Conservation (phyloP, 345 rosid species). For the Brassica juncea region DNA sequence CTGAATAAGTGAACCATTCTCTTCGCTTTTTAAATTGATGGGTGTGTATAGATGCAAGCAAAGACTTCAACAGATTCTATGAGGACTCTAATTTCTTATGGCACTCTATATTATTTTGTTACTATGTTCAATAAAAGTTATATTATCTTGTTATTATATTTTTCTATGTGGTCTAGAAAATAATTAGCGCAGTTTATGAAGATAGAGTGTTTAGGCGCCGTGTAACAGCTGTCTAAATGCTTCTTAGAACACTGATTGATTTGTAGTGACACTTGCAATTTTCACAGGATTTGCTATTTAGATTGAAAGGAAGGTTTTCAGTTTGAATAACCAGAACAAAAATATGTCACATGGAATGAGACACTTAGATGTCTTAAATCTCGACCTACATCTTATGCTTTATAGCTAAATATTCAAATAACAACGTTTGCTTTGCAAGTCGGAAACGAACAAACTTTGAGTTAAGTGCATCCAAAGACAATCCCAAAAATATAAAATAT, state of each 20-base stretch:
- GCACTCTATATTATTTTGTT: not conserved
- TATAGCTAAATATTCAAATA: constrained; percentile 18
- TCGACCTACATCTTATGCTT: constrained; percentile 25
- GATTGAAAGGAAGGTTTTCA: too few species aligned
- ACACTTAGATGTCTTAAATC: constrained; percentile 7
- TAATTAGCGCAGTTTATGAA: not conserved
- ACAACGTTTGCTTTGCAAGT: constrained; percentile 37
- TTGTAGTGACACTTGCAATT: not conserved
- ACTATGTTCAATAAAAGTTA: not conserved
- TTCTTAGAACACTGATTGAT: too few species aligned
- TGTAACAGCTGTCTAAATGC: too few species aligned
- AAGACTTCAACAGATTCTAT: not conserved
- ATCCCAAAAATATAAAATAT: not conserved
- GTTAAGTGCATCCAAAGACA: constrained; percentile 14
- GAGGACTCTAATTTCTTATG: not conserved
- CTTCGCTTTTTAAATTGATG: not conserved
- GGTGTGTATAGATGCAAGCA: not conserved
- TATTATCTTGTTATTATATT: not conserved
- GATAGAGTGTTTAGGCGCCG: not conserved
- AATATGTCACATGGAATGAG: not conserved
- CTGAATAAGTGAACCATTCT: not conserved
- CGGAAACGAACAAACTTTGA: constrained; percentile 38
- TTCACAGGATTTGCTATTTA: not conserved
- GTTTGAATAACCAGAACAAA: not conserved
- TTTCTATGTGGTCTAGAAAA: not conserved